Evolutionary conservation across 805 yeast species (phyloP).

Genomic region (Nakazawaea wyomingensis): DNA sequence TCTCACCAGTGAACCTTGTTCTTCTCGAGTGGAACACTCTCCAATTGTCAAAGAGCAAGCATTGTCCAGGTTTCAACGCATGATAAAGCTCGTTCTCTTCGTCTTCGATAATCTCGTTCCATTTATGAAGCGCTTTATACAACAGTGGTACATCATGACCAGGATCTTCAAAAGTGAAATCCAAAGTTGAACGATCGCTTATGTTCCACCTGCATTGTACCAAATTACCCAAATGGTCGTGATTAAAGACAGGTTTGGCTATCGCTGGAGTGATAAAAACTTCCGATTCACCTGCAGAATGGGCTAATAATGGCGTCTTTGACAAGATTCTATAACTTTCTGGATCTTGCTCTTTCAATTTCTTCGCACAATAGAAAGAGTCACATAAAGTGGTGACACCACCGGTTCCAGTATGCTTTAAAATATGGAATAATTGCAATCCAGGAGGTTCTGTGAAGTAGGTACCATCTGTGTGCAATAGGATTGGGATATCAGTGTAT

Average conservation of each 20-base stretch:
- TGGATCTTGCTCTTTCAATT: conserved; percentile 41
- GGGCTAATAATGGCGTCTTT: conserved; percentile 54
- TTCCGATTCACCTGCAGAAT: conserved; percentile 66
- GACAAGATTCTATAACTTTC: conserved; percentile 47
- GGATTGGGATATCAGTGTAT: conserved; percentile 60
- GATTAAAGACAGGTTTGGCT: conserved; percentile 54
- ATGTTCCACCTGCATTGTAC: conserved; percentile 69
- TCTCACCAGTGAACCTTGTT: conserved; percentile 58
- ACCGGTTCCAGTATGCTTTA: conserved; percentile 56
- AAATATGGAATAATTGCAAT: conserved; percentile 60
- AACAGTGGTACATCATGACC: conserved; percentile 43
- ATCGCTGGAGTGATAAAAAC: conserved; percentile 55
- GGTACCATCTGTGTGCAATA: conserved; percentile 68
- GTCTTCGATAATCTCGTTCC: conserved; percentile 49
- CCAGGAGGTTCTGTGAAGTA: conserved; percentile 74
- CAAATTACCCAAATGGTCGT: conserved; percentile 43
- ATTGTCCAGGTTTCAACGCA: conserved; percentile 59
- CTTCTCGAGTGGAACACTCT: conserved; percentile 66
- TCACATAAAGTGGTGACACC: conserved; percentile 67
- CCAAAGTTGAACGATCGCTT: conserved; percentile 62
- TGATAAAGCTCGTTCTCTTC: conserved; percentile 46
- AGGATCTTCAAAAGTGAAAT: conserved; percentile 34
- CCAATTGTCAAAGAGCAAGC: conserved; percentile 70
- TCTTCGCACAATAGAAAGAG: conserved; percentile 55
- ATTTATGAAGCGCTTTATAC: conserved; percentile 52